Conservation (phyloP, 345 rosid species). For the Populus euphratica region DNA sequence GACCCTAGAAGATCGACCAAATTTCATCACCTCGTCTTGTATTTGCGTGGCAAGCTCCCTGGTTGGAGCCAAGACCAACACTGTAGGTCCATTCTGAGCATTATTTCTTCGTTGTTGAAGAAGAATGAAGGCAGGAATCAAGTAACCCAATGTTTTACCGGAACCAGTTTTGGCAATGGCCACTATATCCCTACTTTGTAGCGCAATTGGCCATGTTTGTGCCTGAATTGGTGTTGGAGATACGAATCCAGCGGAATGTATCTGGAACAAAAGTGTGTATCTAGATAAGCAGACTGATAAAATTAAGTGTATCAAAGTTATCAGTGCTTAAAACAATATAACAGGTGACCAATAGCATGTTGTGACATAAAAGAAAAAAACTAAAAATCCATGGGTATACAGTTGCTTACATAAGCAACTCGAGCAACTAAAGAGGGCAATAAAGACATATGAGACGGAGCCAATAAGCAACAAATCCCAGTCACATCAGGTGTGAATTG, state of each 20-base stretch:
- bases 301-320: not conserved
- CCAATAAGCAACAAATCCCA: constrained; percentile 62
- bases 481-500: constrained; percentile 80
- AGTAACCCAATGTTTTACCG: constrained; percentile 94
- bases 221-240: constrained; percentile 98
- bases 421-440: constrained; percentile 68
- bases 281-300: constrained; percentile 13
- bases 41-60: constrained; percentile 98
- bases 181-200: constrained; percentile 81
- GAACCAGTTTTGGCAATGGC: constrained; percentile 99
- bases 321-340: not conserved
- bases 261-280: constrained; percentile 41
- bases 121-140: constrained; percentile 89
- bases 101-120: constrained; percentile 62
- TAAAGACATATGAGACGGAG: constrained; percentile 65
- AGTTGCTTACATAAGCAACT: constrained; percentile 90
- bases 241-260: constrained; percentile 79
- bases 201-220: constrained; percentile 97
- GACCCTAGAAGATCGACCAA: constrained; percentile 80
- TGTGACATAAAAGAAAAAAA: constrained; percentile 9
- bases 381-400: constrained; percentile 38
- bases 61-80: constrained; percentile 88
- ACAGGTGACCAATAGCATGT: constrained; percentile 7
- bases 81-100: constrained; percentile 81
- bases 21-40: constrained; percentile 80